Percentiles rank a stretch among this genome's conserved stretches.
Conservation (phyloP, 2,329 filamentous ascomycete genomes). For the Ambrosiella cleistominuta region DNA sequence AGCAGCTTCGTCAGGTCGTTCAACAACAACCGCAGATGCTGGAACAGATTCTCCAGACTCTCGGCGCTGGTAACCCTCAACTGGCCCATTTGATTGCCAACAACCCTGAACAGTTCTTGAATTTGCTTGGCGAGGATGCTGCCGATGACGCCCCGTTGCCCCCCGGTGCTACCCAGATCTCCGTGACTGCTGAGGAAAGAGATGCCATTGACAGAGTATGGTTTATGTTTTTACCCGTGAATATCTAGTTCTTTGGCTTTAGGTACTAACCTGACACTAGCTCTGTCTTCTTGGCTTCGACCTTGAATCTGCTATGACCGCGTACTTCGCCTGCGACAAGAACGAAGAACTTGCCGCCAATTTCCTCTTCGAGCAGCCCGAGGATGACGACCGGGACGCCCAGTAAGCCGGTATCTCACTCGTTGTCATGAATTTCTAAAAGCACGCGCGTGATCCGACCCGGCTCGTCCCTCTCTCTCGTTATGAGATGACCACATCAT, state of each 20-base stretch:
- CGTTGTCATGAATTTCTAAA: neutral
- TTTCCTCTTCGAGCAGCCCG: slow-evolving; percentile 93
- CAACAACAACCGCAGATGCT: slow-evolving; percentile 98
- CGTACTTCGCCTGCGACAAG: slow-evolving; percentile 98
- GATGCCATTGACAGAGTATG: slow-evolving; percentile 87
- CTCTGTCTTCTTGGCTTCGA: slow-evolving; percentile 87
- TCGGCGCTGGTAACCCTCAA: slow-evolving; percentile 85
- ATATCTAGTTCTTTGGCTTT: neutral
- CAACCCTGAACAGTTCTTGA: slow-evolving; percentile 85
- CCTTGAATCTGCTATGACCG: slow-evolving; percentile 85
- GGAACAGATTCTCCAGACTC: slow-evolving; percentile 91
- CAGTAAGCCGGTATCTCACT: slow-evolving; percentile 1
- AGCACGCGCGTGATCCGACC: too few relatives aligned
- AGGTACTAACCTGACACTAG: slow-evolving; percentile 25
- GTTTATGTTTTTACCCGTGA: neutral
- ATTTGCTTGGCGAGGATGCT: slow-evolving; percentile 71
- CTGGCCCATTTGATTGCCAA: slow-evolving; percentile 81
- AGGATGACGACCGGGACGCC: slow-evolving; percentile 47
- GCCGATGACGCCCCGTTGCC: slow-evolving; percentile 73
- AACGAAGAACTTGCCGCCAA: slow-evolving; percentile 97
- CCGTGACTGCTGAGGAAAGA: slow-evolving; percentile 86
- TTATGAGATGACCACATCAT: too few relatives aligned
- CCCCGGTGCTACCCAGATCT: slow-evolving; percentile 74
- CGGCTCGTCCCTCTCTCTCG: too few relatives aligned
- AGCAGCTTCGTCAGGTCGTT: slow-evolving; percentile 90